Base-by-base conservation (phyloP, 2,329 filamentous ascomycete genomes). In the Penicillium fuscoglaucum region DNA sequence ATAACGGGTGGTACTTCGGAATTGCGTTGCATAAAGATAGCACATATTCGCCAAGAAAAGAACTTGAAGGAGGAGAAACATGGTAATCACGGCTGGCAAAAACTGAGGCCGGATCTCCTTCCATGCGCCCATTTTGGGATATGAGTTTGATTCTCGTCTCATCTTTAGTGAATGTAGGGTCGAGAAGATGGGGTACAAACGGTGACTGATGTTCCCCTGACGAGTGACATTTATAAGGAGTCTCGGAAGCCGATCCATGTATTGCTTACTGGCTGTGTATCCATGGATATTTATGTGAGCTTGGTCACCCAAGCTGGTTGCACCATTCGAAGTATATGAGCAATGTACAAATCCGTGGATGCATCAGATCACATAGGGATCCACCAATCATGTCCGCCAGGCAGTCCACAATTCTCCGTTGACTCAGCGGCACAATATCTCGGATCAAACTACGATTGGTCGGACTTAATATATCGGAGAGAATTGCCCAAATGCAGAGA, bases 21-120 rank as follows among this genome's bases (percentile, higher is more conserved):
- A 63, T 6, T 56, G 56, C 1, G 63, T 61, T 13, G 37, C 63
- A 17, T 66, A 63, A 4, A 66, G 51, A 24, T 64, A 66, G n/a
- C 41, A 60, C 58, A 66, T 56, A 17, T 63, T 62, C 5, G 31
- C 55, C 4, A 64, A 40, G 24, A 63, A 63, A 9, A 61, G 40
- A 0, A 63, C 29, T 43, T 64, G 61, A 5, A 64, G 55, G 9
- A 62, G 35, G n/a, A 62, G 6, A 24, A 60, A 61, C 41, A 52
- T 57, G 5, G 19, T 24, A 2, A 52, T 39, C 10, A 57, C 19
- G 6, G 54, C 48, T 3, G 48, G 48, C 31, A 57, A 17, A n/a
- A 52, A 31, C 9, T 7, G 48, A 19, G 54, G 17, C 19, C 41
- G 31, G 15, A 57, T 39, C 17, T 45, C 33, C 21, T 40, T 50